Evolutionary conservation across 768 basidiomycete species (phyloP).

Genomic region (Boletus patriciae): DNA sequence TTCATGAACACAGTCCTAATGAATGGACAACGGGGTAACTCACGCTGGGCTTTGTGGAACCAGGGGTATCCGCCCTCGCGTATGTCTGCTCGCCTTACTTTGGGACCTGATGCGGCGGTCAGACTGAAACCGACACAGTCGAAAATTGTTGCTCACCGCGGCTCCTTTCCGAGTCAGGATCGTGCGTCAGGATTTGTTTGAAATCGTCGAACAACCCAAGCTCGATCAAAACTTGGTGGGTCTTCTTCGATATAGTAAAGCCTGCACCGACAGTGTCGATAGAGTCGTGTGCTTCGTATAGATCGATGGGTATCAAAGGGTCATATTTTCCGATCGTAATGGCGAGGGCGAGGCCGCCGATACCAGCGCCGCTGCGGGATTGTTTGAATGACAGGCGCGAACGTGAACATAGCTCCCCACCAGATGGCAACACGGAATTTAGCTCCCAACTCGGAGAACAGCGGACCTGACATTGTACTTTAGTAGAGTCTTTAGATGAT

Average conservation of each 20-base stretch:
- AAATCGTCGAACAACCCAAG: slow-evolving; percentile 44
- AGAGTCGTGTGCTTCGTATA: slow-evolving; percentile 48
- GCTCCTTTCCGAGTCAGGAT: slow-evolving; percentile 13
- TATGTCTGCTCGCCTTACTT: slow-evolving; percentile 23
- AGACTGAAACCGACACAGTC: not conserved
- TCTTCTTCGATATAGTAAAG: slow-evolving; percentile 46
- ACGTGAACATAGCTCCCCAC: not conserved
- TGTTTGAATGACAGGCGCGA: not conserved
- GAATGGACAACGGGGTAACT: not conserved
- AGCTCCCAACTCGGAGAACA: not conserved
- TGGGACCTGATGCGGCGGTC: not conserved
- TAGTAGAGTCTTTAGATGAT: too few species aligned
- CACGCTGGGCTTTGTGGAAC: slow-evolving; percentile 26
- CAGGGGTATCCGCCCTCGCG: too few species aligned
- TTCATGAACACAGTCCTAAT: not conserved
- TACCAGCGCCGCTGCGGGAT: slow-evolving; percentile 37
- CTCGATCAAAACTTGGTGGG: slow-evolving; percentile 44
- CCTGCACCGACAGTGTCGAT: slow-evolving; percentile 44
- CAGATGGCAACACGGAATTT: slow-evolving; percentile 27
- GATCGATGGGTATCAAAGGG: slow-evolving; percentile 36
- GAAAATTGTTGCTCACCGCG: slow-evolving; percentile 8
- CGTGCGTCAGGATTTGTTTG: slow-evolving; percentile 11
- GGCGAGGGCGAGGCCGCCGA: slow-evolving; percentile 47
- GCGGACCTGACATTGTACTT: not conserved
- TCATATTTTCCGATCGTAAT: slow-evolving; percentile 37